Conservation (phyloP, 768 basidiomycete species). For the Lepiota brunneoincarnata region DNA sequence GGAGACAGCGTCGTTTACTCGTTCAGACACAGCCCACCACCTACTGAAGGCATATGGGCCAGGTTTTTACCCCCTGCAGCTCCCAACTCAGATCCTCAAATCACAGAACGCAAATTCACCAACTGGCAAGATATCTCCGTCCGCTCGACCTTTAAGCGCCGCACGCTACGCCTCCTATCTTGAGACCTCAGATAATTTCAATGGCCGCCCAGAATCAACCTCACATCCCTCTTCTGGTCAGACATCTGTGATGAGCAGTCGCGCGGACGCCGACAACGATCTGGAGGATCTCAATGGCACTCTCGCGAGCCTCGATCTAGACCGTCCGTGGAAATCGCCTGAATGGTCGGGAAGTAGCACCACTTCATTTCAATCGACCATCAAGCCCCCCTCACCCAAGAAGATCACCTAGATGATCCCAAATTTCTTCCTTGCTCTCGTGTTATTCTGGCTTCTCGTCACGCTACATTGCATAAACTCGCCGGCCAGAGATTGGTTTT, state of each 20-base stretch:
- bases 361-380: slow-evolving; percentile 6
- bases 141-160: slow-evolving; percentile 41
- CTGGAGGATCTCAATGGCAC: slow-evolving; percentile 74
- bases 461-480: slow-evolving; percentile 28
- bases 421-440: slow-evolving; percentile 19
- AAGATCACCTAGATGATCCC: slow-evolving; percentile 5
- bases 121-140: slow-evolving; percentile 38
- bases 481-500: slow-evolving; percentile 23
- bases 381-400: slow-evolving; percentile 18
- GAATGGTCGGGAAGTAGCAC: slow-evolving; percentile 16
- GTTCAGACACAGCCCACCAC: slow-evolving; percentile 43
- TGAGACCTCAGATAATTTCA: slow-evolving; percentile 37
- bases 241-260: slow-evolving; percentile 20
- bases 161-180: slow-evolving; percentile 46
- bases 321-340: slow-evolving; percentile 32
- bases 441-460: slow-evolving; percentile 27
- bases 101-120: slow-evolving; percentile 5
- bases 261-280: slow-evolving; percentile 43
- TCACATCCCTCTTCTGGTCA: slow-evolving; percentile 56
- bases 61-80: slow-evolving; percentile 41
- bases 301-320: slow-evolving; percentile 71
- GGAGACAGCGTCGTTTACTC: slow-evolving; percentile 34
- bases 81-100: slow-evolving; percentile 38
- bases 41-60: slow-evolving; percentile 49
- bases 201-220: slow-evolving; percentile 45